phyloP scores from a whole-genome alignment of 148 eudicot species.

The Silene conica region DNA sequence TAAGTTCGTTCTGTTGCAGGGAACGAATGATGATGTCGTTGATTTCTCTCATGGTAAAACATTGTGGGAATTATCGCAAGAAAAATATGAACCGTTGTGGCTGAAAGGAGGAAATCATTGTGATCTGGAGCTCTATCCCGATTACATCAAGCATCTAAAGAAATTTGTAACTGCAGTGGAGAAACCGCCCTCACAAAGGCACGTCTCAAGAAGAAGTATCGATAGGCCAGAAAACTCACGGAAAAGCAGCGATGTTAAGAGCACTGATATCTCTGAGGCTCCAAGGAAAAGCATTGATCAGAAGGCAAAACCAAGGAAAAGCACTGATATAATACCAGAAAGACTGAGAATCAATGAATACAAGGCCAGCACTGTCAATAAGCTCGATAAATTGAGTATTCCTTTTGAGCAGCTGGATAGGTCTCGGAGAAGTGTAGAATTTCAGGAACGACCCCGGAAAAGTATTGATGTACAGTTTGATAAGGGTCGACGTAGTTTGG shows the following conservation, averaged over 20 bases:
- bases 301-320: slow-evolving; percentile 58
- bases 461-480: slow-evolving; percentile 76
- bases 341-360: slow-evolving; percentile 42
- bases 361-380: slow-evolving; percentile 57
- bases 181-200: slow-evolving; percentile 68
- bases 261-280: slow-evolving; percentile 46
- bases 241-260: slow-evolving; percentile 57
- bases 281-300: slow-evolving; percentile 40
- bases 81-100: slow-evolving; percentile 91
- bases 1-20: slow-evolving; percentile 47
- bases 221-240: slow-evolving; percentile 60
- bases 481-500: slow-evolving; percentile 75
- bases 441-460: slow-evolving; percentile 55
- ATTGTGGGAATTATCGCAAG: slow-evolving; percentile 74
- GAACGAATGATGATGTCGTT: slow-evolving; percentile 94
- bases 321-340: slow-evolving; percentile 36
- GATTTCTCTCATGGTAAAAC: slow-evolving; percentile 95
- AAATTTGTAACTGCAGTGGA: slow-evolving; percentile 63
- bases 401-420: slow-evolving; percentile 76
- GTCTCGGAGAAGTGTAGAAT: slow-evolving; percentile 88
- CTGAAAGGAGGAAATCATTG: slow-evolving; percentile 92
- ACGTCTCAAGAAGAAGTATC: slow-evolving; percentile 55
- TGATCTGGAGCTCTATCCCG: slow-evolving; percentile 81
- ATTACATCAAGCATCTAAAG: slow-evolving; percentile 77
- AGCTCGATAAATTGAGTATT: slow-evolving; percentile 54